Evolutionary conservation across 2,329 filamentous ascomycete genomes (phyloP), one percentile per base, ranked within the genome.

Genomic region (Botrytis paeoniae): DNA sequence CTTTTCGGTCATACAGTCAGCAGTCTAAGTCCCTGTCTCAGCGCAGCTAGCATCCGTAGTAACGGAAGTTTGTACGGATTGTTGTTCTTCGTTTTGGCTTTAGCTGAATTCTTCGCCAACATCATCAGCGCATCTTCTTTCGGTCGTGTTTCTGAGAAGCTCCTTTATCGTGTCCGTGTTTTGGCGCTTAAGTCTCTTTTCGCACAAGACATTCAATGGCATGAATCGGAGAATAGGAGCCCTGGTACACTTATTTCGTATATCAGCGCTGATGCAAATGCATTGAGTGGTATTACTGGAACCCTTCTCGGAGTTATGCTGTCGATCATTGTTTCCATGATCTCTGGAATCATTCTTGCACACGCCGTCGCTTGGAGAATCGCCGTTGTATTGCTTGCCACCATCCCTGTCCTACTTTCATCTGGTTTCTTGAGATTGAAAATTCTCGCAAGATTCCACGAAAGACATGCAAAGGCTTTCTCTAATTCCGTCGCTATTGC

Each of bases 321-420:
- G 74, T 89, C 91, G 0, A 91, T 93, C 37, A 78, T 86, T 5
- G 86, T 93, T 75, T 93, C 92, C 80, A 88, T 93, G 59, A 76
- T 93, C 16, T 88, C 87, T 0, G 91, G 89, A 2, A 89, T 94
- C 70, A 87, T 91, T 45, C 79, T 93, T 18, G 89, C 91, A 0
- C 90, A 92, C 75, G 88, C 92, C 63, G 85, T 94, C 66, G 89
- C 90, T 6, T 94, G 92, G 92, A 91, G 88, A 79, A 92, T 94
- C 72, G 91, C 91, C 0, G 80, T 94, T 18, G 91, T 94, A 35
- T 86, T 93, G 12, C 84, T 94, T 0, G 91, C 89, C 6, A 93
- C 89, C 0, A 89, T 90, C 32, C 66, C 66, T 12, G n/a, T 69
- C 41, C 39, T 69, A 29, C 54, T 69, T 37, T 39, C 35, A 60